A percentile compares a stretch with the other conserved stretches of the same genome.
These are phyloP conservation scores for Zygosaccharomyces kombuchaensis DNA, from an alignment of 805 yeast genomes.

Conservation along the genomic window DNA sequence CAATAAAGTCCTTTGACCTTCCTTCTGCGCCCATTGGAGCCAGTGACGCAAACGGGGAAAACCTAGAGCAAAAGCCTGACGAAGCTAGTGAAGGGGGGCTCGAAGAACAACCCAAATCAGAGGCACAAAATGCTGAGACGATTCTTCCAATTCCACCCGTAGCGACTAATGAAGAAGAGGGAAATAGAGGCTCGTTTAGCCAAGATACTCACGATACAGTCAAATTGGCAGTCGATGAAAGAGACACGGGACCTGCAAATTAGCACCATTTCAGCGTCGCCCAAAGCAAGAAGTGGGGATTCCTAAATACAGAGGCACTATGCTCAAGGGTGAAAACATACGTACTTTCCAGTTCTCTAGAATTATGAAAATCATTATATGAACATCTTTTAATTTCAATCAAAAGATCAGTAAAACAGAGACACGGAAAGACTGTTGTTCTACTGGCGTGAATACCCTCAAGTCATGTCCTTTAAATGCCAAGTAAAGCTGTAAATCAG, in stretches of 20 bases:
- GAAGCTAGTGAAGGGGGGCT: background rate
- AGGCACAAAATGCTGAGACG: background rate
- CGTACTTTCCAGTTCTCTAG: background rate
- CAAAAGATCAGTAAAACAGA: conserved; percentile 6
- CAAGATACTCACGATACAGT: background rate
- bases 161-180: background rate
- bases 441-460: conserved; percentile 4
- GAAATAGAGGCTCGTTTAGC: background rate
- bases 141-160: background rate
- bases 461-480: conserved; percentile 8
- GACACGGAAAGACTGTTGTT: background rate
- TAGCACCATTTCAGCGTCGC: background rate
- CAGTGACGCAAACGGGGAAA: background rate
- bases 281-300: background rate
- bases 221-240: background rate
- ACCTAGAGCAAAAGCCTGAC: background rate
- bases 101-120: background rate
- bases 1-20: background rate
- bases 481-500: conserved; percentile 11
- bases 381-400: background rate
- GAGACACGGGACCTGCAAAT: background rate
- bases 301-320: background rate
- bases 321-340: background rate
- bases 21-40: background rate
- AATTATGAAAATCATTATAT: background rate